Conservation (phyloP, 495 filamentous ascomycete genomes). For the Penicillium flavigenum region DNA sequence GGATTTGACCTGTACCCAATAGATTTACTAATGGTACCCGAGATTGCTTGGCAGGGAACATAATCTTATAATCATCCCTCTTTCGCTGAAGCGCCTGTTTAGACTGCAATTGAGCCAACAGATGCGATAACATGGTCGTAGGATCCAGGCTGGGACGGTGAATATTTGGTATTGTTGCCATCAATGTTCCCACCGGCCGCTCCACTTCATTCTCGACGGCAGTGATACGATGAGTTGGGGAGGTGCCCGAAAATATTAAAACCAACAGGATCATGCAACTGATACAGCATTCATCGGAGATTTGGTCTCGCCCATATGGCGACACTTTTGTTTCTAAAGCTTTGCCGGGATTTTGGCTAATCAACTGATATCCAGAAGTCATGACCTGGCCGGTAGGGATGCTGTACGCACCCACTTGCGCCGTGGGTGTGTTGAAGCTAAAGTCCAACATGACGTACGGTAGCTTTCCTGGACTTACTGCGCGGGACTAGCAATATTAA, state of each 20-base stretch:
- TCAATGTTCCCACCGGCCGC: neutral
- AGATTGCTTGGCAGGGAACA: neutral
- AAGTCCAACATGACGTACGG: no score
- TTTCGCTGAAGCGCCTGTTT: neutral
- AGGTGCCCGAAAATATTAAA: conserved; percentile 3
- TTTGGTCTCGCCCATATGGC: neutral
- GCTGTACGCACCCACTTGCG: no score
- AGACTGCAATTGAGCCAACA: neutral
- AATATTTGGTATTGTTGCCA: neutral
- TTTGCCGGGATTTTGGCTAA: neutral
- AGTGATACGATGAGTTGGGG: neutral
- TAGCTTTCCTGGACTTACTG: no score
- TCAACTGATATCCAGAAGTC: neutral
- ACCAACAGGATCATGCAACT: conserved; percentile 2
- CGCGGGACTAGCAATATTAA: no score
- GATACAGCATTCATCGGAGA: neutral
- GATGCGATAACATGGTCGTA: neutral
- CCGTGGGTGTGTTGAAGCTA: no score
- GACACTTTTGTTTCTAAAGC: neutral
- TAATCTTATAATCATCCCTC: neutral
- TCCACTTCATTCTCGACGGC: neutral
- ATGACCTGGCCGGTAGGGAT: no score
- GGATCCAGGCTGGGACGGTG: no score
- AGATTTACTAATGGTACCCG: conserved; percentile 1
- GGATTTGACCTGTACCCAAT: neutral